Evolutionary conservation across 176 grass and related monocot genomes (phyloP).

Genomic region (Aegilops speltoides): DNA sequence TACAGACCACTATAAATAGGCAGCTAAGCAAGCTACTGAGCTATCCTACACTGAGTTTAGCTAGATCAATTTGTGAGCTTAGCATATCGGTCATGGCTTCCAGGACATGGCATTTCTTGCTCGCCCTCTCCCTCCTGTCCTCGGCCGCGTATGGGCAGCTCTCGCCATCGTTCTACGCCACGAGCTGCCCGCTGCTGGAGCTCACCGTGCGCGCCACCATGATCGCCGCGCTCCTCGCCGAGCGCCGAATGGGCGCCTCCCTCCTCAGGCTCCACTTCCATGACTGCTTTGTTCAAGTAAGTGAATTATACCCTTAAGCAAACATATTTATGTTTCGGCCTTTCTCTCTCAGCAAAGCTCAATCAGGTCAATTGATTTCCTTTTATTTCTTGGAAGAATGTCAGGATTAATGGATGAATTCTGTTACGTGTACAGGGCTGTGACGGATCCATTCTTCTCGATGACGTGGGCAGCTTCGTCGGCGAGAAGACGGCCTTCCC

Average conservation of each 20-base stretch:
- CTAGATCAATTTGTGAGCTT: not conserved
- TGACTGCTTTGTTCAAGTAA: constrained; percentile 80
- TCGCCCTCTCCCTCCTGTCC: constrained; percentile 40
- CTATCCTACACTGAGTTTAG: not conserved
- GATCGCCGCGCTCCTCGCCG: constrained; percentile 35
- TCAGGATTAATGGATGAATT: not conserved
- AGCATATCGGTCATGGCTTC: constrained; percentile 34
- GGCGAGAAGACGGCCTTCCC: constrained; percentile 74
- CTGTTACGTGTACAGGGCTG: constrained; percentile 43
- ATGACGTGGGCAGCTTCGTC: constrained; percentile 43
- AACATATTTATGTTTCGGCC: not conserved
- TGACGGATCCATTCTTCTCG: constrained; percentile 75
- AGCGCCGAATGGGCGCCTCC: constrained; percentile 70
- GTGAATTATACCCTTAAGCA: too few relatives aligned
- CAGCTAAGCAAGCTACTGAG: not conserved
- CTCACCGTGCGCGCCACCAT: constrained; percentile 42
- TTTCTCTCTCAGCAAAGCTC: constrained; percentile 17
- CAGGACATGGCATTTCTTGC: constrained; percentile 20
- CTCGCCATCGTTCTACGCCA: constrained; percentile 52
- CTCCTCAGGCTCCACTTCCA: constrained; percentile 82
- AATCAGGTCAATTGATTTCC: not conserved
- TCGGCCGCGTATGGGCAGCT: constrained; percentile 42
- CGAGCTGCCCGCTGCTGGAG: constrained; percentile 48
- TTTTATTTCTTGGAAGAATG: too few relatives aligned
- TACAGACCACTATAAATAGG: constrained; percentile 12